Evolutionary conservation across 2,329 filamentous ascomycete genomes (phyloP), one percentile per base, ranked within the genome.

Genomic region (Xylaria sp.): DNA sequence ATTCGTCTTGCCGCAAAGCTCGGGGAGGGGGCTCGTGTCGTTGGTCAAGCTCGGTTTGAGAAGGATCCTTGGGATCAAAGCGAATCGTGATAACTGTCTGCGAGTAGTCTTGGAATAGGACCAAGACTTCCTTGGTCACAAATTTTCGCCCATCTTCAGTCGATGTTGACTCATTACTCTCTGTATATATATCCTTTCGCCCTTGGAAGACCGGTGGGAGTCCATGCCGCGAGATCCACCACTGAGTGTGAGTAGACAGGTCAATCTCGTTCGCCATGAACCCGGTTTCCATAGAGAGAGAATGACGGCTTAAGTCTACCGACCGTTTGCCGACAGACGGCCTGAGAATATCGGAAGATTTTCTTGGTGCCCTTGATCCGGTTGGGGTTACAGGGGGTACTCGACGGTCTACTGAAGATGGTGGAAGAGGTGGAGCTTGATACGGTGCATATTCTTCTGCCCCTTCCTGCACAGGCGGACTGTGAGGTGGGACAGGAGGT

Each of bases 81-180:
- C 86, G 90, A 19, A 90, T 92, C 0, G 91, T 93, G 75, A 99
- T 88, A 71, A 97, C 86, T 0, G 95, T 98, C 78, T 98, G 96
- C 19, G 94, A 98, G 80, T 99, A 99, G 81, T 99, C 96, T 75
- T 94, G 90, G 82, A 93, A 99, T 8, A 99, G 82, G n/a, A 98
- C 84, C 74, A 92, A 96, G 50, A 98, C 86, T 68, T 94, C 90
- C 72, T 94, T 94, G 6, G 91, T 92, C 21, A 97, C 83, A 0
- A 86, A 86, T 0, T 89, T 89, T 78, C 90, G 91, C 30, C 92
- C 90, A 32, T 91, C 90, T 14, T 90, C 88, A 71, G 87, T 86
- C 14, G 90, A 87, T 6, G 86, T 90, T 1, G 90, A 89, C 77
- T 98, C 93, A 71, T 97, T 93, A 24, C 90, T 86, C 79, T 98